A percentile compares a stretch with the other conserved stretches of the same genome.
Evolutionary conservation across 1,284 basidiomycete species (phyloP).

Genomic region (Rhodotorula sp.): DNA sequence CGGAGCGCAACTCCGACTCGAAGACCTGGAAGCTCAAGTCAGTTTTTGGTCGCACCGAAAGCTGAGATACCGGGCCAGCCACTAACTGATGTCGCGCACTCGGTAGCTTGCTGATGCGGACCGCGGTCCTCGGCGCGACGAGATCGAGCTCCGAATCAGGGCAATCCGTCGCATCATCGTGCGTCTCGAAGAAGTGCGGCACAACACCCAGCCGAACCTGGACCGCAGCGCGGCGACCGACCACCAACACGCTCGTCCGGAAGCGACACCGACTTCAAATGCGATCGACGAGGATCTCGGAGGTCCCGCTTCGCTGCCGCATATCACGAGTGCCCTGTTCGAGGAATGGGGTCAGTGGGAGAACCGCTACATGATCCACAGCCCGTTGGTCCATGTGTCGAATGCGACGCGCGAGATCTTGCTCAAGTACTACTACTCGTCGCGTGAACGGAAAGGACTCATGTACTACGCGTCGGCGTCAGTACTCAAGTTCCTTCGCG

Average conservation of each 20-base stretch:
- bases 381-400: conserved; percentile 77
- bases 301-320: conserved; percentile 29
- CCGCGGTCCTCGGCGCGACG: not conserved
- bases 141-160: conserved; percentile 31
- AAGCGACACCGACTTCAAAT: conserved; percentile 4
- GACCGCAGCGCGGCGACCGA: not conserved
- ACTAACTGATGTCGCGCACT: too few species aligned
- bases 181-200: conserved; percentile 20
- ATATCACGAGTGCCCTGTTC: conserved; percentile 50
- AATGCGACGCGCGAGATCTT: conserved; percentile 77
- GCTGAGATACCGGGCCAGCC: not conserved
- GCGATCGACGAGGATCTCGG: conserved; percentile 22
- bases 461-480: conserved; percentile 59
- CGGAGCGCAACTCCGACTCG: conserved; percentile 28
- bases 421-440: conserved; percentile 86
- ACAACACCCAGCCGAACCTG: not conserved
- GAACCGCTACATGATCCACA: conserved; percentile 88
- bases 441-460: conserved; percentile 66
- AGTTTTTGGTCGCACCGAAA: not conserved
- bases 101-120: not conserved
- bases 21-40: conserved; percentile 22
- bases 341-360: conserved; percentile 79
- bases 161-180: conserved; percentile 32
- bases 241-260: conserved; percentile 26
- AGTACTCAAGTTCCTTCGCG: conserved; percentile 78